Evolutionary conservation across 108 stramenopile genomes (phyloP), one percentile per base, ranked within the genome.

Genomic region (Pseudonitzschia delicatissima): DNA sequence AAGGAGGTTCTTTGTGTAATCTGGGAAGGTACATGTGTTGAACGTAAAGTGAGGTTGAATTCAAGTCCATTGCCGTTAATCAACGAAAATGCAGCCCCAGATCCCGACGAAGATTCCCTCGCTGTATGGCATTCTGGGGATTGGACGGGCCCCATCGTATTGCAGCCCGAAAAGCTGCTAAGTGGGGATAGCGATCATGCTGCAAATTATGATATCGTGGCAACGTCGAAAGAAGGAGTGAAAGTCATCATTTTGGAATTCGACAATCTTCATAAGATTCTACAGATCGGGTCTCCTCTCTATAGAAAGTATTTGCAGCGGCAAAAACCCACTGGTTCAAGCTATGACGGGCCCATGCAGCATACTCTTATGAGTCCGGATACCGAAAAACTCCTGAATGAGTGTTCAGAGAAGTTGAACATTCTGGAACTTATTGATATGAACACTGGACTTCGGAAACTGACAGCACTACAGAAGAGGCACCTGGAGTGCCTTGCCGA

Each of bases 41-140:
- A 93, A 69, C 72, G 76, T 36, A 70, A 87, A 40, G 40, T 33
- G 21, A 55, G 31, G n/a, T 33, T n/a, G 2, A 7, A 31, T 45
- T 39, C 20, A 15, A 29, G 27, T 45, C 42, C 21, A 28, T 28
- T 45, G 45, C 2, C 29, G 26, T 23, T 29, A 3, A 64, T 64
- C 47, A 58, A 61, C 66, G 32, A 36, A 49, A 29, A 33, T 4
- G 53, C 28, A 55, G 3, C 15, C 11, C 8, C 27, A 12, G 31
- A 31, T 5, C 4, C 11, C 13, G 31, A 13, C 3, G 31, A 57
- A 20, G 9, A 28, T 58, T 6, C 35, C 32, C 18, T 57, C 17
- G 72, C 89, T 20, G 81, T 93, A 45, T 93, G 92, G 92, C 80
- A 91, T 73, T 90, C 90, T 0, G 93, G 93, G 13, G 93, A 94